phyloP scores from a whole-genome alignment of 2,329 filamentous ascomycete species.

The Rhexocercosporidium sp. region DNA sequence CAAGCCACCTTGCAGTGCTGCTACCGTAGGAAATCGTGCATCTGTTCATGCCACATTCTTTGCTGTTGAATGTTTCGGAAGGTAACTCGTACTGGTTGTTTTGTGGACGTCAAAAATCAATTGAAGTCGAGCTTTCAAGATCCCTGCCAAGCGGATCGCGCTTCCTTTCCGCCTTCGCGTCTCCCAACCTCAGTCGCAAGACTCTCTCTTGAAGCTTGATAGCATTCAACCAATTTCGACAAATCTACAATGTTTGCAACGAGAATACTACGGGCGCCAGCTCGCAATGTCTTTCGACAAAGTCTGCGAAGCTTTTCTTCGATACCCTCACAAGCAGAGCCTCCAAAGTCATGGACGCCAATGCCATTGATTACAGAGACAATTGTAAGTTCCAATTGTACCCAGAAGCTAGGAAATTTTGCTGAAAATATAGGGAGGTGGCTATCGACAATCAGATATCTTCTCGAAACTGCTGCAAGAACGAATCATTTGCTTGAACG shows the following conservation, averaged over 20 bases:
- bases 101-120: constrained; percentile 10
- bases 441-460: constrained; percentile 79
- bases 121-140: constrained; percentile 10
- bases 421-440: constrained; percentile 63
- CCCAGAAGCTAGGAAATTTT: constrained; percentile 30
- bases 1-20: constrained; percentile 25
- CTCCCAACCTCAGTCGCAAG: constrained; percentile 16
- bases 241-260: constrained; percentile 37
- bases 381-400: constrained; percentile 52
- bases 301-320: constrained; percentile 36
- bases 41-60: constrained; percentile 39
- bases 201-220: background rate
- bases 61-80: background rate
- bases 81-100: background rate
- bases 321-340: constrained; percentile 32
- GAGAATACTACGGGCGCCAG: constrained; percentile 34
- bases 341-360: constrained; percentile 48
- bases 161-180: constrained; percentile 26
- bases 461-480: constrained; percentile 85
- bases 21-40: constrained; percentile 32
- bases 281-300: constrained; percentile 30
- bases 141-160: constrained; percentile 27
- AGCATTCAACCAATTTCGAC: background rate
- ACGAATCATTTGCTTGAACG: constrained; percentile 93
- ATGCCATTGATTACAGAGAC: constrained; percentile 60